These are phyloP conservation scores for Umbilicus rupestris DNA, from an alignment of 164 flowering plant species.

Conservation along the genomic window DNA sequence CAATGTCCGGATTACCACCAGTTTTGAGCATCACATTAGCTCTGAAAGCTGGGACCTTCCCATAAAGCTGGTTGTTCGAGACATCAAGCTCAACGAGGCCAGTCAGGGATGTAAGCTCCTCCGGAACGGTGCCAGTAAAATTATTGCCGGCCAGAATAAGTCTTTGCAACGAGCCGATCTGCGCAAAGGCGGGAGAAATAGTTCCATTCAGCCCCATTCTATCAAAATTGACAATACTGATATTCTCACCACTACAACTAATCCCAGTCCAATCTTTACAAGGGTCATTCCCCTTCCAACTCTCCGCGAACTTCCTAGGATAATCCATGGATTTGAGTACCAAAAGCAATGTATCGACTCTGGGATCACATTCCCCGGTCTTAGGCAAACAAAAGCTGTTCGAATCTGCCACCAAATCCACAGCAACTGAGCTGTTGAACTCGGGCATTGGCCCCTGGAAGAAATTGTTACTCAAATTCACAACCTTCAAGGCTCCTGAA, in stretches of 20 bases:
- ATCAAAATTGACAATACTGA: slow-evolving; percentile 51
- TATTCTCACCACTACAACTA: slow-evolving; percentile 40
- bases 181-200: slow-evolving; percentile 41
- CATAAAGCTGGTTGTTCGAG: slow-evolving; percentile 44
- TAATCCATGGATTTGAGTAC: slow-evolving; percentile 42
- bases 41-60: slow-evolving; percentile 45
- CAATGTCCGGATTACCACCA: slow-evolving; percentile 40
- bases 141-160: slow-evolving; percentile 48
- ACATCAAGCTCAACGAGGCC: slow-evolving; percentile 37
- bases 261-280: slow-evolving; percentile 57
- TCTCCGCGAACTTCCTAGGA: slow-evolving; percentile 43
- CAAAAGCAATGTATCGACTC: slow-evolving; percentile 42
- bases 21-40: slow-evolving; percentile 30
- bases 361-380: slow-evolving; percentile 60
- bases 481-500: slow-evolving; percentile 34
- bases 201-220: slow-evolving; percentile 51
- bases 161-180: slow-evolving; percentile 36
- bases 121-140: slow-evolving; percentile 48
- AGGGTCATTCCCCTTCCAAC: slow-evolving; percentile 65
- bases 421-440: slow-evolving; percentile 37
- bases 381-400: slow-evolving; percentile 55
- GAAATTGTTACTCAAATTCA: slow-evolving; percentile 71
- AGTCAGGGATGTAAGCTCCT: slow-evolving; percentile 41
- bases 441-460: slow-evolving; percentile 75
- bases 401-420: slow-evolving; percentile 32